Evolutionary conservation across 1,139 yeast genomes (phyloP).

Genomic region (Yamadazyma dendronema): DNA sequence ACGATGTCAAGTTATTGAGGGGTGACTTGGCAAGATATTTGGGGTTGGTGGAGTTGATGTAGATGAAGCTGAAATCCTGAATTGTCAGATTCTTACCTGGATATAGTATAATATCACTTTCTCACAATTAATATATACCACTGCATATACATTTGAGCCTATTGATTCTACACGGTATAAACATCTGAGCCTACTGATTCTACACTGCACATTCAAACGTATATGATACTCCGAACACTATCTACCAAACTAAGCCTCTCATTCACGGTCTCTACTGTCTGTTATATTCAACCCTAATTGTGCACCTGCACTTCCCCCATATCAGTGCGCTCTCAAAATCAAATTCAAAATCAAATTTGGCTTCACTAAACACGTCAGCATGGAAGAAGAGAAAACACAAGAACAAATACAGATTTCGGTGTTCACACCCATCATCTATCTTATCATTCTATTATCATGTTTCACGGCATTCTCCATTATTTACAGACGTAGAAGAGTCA

Average conservation of each 20-base stretch:
- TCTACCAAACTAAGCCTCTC: no score
- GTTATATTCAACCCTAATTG: no score
- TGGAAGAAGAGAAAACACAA: slow-evolving; percentile 30
- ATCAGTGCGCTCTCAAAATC: neutral
- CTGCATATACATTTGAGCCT: no score
- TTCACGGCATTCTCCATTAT: slow-evolving; percentile 69
- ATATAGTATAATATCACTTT: no score
- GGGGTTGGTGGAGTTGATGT: slow-evolving; percentile 33
- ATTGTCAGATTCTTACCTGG: no score
- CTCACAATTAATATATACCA: no score
- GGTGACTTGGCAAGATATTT: slow-evolving; percentile 67
- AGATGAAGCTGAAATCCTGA: no score
- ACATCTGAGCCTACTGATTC: neutral
- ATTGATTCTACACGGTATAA: neutral
- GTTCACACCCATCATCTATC: slow-evolving; percentile 79
- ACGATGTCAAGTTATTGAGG: slow-evolving; percentile 48
- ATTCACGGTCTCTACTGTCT: no score
- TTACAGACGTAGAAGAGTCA: slow-evolving; percentile 61
- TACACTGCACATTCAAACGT: neutral
- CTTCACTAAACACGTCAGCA: no score
- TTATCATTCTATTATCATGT: slow-evolving; percentile 68
- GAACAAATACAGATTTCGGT: slow-evolving; percentile 58
- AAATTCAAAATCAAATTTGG: no score
- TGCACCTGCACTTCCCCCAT: neutral
- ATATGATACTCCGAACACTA: no score